These are phyloP conservation scores for Pythium aquatile DNA, from an alignment of 352 stramenopile species.

Conservation along the genomic window DNA sequence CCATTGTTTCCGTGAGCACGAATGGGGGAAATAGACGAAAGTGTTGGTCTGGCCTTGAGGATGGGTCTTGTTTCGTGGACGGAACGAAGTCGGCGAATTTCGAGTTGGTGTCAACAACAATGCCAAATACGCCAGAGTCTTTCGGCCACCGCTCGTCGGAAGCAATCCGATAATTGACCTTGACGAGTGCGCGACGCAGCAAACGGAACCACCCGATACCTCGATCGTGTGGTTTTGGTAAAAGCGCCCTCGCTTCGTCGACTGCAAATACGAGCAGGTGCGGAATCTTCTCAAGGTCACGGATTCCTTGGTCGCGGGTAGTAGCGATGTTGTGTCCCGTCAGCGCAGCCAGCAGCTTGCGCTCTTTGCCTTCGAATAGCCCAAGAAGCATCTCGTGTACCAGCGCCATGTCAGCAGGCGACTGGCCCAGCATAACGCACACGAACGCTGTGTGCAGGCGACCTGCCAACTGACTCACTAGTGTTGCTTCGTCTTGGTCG, in stretches of 20 bases:
- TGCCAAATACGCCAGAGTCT: slow-evolving; percentile 34
- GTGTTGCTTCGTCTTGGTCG: too few relatives aligned
- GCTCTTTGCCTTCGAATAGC: too few relatives aligned
- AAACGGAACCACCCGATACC: slow-evolving; percentile 4
- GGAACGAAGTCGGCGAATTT: slow-evolving; percentile 10
- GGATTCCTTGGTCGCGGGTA: too few relatives aligned
- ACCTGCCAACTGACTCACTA: too few relatives aligned
- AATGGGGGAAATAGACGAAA: slow-evolving; percentile 54
- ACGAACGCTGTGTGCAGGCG: too few relatives aligned
- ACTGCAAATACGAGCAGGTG: neutral
- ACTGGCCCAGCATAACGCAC: too few relatives aligned
- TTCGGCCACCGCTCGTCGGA: neutral
- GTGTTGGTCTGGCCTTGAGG: slow-evolving; percentile 63
- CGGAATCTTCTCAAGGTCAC: too few relatives aligned
- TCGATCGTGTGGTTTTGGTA: neutral
- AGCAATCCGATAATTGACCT: slow-evolving; percentile 4
- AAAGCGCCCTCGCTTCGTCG: neutral
- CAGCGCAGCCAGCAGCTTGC: too few relatives aligned
- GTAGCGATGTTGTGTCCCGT: neutral
- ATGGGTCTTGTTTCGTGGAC: too few relatives aligned
- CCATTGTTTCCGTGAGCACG: slow-evolving; percentile 42
- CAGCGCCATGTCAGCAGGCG: too few relatives aligned
- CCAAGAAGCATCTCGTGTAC: too few relatives aligned
- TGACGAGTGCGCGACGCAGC: neutral
- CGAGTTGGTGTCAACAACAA: slow-evolving; percentile 22